Evolutionary conservation across 148 eudicot genomes (phyloP).

Genomic region (Camellia lanceoleosa): DNA sequence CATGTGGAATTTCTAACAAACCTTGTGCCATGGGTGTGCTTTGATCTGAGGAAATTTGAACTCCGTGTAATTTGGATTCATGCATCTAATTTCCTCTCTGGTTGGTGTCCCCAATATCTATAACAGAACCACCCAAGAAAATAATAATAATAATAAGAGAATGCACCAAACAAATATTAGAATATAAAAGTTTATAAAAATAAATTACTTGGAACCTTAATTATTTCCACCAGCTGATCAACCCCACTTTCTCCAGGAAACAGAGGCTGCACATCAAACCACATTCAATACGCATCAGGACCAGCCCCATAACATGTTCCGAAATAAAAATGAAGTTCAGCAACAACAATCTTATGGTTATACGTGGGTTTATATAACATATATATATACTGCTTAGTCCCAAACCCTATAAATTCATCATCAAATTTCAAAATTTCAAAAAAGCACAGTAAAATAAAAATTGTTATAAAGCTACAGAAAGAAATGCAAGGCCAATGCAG

Average conservation of each 20-base stretch:
- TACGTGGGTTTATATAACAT: background rate
- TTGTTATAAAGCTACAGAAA: background rate
- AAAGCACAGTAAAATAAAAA: background rate
- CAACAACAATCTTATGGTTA: background rate
- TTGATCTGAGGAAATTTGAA: conserved; percentile 94
- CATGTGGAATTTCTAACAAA: conserved; percentile 16
- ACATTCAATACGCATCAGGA: conserved; percentile 20
- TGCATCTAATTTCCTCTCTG: conserved; percentile 86
- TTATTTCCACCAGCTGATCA: conserved; percentile 94
- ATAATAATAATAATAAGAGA: background rate
- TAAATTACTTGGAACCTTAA: conserved; percentile 48
- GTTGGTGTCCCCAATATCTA: conserved; percentile 90
- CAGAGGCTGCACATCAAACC: conserved; percentile 59
- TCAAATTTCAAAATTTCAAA: background rate
- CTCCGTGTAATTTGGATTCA: conserved; percentile 84
- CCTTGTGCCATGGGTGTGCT: conserved; percentile 99
- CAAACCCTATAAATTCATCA: background rate
- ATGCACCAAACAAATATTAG: conserved; percentile 4
- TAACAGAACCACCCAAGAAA: conserved; percentile 9
- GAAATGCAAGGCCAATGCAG: background rate
- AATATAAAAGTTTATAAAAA: background rate
- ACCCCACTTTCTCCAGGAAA: conserved; percentile 99
- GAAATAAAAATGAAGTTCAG: background rate
- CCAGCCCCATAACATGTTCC: background rate
- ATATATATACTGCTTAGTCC: background rate